Evolutionary conservation across 164 flowering plant species (phyloP), one percentile per base, ranked within the genome.

Genomic region (Aristolochia fimbriata): DNA sequence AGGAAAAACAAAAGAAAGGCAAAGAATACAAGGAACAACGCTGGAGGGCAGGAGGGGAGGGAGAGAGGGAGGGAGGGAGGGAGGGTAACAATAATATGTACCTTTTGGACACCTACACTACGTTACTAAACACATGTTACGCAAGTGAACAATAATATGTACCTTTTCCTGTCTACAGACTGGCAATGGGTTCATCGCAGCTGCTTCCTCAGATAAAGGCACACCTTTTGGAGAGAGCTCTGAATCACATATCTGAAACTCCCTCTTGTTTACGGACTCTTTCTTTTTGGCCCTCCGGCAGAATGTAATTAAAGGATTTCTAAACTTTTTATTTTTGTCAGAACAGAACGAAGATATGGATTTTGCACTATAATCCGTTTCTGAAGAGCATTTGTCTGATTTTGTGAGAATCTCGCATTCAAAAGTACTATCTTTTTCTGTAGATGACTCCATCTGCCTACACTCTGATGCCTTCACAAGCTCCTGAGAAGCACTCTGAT

Each of bases 221-320:
- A 23, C 6, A 62, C 46, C 50, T 1, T 2, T 52, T 16, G 51
- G 23, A 21, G 41, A 31, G 25, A 22, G 22, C 20, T 15, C 65
- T 41, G 33, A 22, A 52, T 52, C 11, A 21, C 58, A 52, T 5
- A 20, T 61, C 53, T 41, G 57, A 20, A 15, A 17, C 43, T 41
- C 65, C 37, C 43, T 22, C 15, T 17, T 25, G 43, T 21, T n/a
- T 55, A 62, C 41, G 22, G 11, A 21, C 33, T 24, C 31, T 47
- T 59, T 59, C 51, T 16, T 53, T 53, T 43, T 62, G 50, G 58
- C 57, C 41, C 65, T 62, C 22, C 65, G 65, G 25, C 65, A 33
- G 65, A 62, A 62, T 15, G 65, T 62, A 53, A 62, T 62, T 52
- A 53, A 45, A 2, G 65, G 58, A 23, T 11, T 16, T 19, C 57